Percentiles rank a stretch among this genome's conserved stretches.
phyloP scores from a whole-genome alignment of 257 asterid genomes.

The Echites panduratus region DNA sequence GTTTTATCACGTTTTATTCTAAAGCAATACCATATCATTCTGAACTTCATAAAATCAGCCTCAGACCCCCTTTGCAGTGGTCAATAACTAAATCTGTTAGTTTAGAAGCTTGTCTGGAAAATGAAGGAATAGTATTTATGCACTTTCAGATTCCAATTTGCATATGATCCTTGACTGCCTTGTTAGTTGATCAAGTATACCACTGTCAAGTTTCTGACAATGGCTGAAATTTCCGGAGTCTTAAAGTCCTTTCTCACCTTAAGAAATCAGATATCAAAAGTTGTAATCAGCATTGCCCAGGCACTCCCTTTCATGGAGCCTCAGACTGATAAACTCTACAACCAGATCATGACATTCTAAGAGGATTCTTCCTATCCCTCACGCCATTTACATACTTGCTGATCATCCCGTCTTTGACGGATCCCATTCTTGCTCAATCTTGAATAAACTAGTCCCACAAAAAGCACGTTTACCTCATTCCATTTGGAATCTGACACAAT shows the following conservation, averaged over 20 bases:
- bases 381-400: neutral
- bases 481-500: neutral
- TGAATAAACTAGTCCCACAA: neutral
- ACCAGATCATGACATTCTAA: neutral
- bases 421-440: neutral
- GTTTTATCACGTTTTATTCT: neutral
- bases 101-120: neutral
- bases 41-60: too few relatives aligned
- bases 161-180: neutral
- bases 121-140: neutral
- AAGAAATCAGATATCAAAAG: neutral
- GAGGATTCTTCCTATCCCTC: neutral
- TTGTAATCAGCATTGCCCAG: neutral
- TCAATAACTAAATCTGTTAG: too few relatives aligned
- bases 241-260: neutral
- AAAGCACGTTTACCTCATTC: neutral
- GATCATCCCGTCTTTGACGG: neutral
- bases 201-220: neutral
- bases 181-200: neutral
- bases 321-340: neutral
- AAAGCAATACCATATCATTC: neutral
- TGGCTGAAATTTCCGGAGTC: neutral
- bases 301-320: constrained; percentile 1
- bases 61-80: too few relatives aligned
- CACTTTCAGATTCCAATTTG: neutral